phyloP scores from a whole-genome alignment of 768 basidiomycete species.

The Mycena albidolilacea region DNA sequence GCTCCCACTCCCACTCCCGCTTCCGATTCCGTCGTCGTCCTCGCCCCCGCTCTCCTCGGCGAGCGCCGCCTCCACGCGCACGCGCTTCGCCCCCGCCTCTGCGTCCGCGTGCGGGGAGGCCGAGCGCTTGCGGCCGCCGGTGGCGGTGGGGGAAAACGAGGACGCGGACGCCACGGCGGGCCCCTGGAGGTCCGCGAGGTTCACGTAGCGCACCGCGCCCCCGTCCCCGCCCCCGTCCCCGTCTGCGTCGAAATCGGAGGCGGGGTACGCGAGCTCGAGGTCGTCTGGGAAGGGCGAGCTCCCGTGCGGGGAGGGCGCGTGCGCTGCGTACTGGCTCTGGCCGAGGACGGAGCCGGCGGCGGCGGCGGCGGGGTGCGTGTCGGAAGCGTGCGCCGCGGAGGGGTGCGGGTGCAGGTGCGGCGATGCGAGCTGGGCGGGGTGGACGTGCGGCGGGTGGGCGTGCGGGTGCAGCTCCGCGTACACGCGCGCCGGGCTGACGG shows the following conservation, averaged over 20 bases:
- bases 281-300: constrained; percentile 8
- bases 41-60: not conserved
- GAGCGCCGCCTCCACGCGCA: not conserved
- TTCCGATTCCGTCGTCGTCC: not conserved
- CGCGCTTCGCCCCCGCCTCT: not conserved
- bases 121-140: not conserved
- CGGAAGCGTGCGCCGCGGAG: not conserved
- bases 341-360: not conserved
- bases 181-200: constrained; percentile 26
- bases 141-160: too few relatives aligned
- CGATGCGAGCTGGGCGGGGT: too few relatives aligned
- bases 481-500: not conserved
- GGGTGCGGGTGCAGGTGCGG: too few relatives aligned
- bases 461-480: too few relatives aligned
- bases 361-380: not conserved
- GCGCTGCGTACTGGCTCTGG: not conserved
- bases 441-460: too few relatives aligned
- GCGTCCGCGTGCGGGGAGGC: not conserved
- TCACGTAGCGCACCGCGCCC: constrained; percentile 28
- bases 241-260: not conserved
- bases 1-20: too few relatives aligned
- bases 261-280: constrained; percentile 20
- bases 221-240: not conserved
- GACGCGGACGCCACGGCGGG: too few relatives aligned
- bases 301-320: not conserved